Base-by-base conservation (phyloP, 148 eudicot species). In the Drosera capensis region DNA sequence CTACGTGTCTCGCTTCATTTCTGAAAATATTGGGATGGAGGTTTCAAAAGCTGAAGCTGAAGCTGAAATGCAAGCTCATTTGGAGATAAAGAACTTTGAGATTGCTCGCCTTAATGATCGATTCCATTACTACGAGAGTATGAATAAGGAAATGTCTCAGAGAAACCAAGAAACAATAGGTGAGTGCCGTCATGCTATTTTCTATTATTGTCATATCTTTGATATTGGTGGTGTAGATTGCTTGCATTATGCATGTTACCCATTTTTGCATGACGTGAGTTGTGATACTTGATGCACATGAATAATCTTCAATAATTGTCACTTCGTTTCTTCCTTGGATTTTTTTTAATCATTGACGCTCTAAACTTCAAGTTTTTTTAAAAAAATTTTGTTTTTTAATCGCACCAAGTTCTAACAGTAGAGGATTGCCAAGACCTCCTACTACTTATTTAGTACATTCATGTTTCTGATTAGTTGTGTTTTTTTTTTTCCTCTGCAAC, bases 101-200 rank as follows among this genome's bases (percentile, higher is more conserved):
- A 78, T 90, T 37, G 72, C 92, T 67, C 77, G 93, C 45, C 57
- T 84, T 45, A 65, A 54, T 67, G 97, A 90, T 66, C 70, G 77
- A 44, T 65, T 84, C 60, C 81, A 69, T 49, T 90, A 90, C 56
- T 84, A 83, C 22, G 95, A 90, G 65, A 68, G 87, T 43, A 74
- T 84, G 72, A 90, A 90, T 60, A 64, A 58, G 49, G 97, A 90
- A 65, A 90, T 84, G 97, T 83, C 95, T 40, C 95, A 90, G 35
- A 80, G 95, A 65, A 90, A 90, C 56, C 97, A 90, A 68, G 97
- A 90, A 75, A 71, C 75, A 22, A 55, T 90, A 23, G 97, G 97
- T 90, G 64, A 72, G 84, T 28, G n/a, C n/a, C 8, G 12, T 20
- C 3, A n/a, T 9, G 26, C 2, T 3, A 13, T 17, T 19, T 5